Conservation (phyloP, 768 basidiomycete species). For the Baorangia bicolor region DNA sequence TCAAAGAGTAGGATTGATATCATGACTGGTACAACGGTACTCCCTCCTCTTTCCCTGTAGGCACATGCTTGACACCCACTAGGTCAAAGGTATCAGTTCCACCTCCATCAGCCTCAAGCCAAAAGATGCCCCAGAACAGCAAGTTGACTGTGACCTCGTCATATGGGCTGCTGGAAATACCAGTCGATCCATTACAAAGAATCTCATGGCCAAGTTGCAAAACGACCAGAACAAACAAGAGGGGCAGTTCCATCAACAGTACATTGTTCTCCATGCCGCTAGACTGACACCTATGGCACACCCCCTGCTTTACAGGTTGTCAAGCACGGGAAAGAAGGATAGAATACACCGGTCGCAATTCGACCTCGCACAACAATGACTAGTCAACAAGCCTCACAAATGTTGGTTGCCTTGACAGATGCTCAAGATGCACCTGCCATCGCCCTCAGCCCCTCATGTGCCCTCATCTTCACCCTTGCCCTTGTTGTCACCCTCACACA, state of each 20-base stretch:
- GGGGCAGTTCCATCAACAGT: conserved; percentile 88
- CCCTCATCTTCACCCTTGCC: too few species aligned
- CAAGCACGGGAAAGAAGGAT: too few species aligned
- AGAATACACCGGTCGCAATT: too few species aligned
- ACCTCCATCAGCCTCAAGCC: conserved; percentile 82
- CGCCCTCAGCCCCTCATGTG: too few species aligned
- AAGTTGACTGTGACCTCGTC: conserved; percentile 92
- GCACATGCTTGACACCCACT: neutral
- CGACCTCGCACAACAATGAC: too few species aligned
- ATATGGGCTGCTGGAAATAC: conserved; percentile 84
- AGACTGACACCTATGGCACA: too few species aligned
- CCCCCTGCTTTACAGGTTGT: too few species aligned
- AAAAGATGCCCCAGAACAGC: conserved; percentile 82
- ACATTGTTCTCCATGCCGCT: conserved; percentile 20
- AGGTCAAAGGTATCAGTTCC: conserved; percentile 59
- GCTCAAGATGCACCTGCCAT: too few species aligned
- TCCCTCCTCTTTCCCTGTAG: neutral
- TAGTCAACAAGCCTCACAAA: too few species aligned
- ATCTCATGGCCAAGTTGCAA: conserved; percentile 72
- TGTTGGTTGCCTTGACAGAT: too few species aligned
- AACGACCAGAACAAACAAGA: conserved; percentile 76
- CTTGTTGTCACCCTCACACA: too few species aligned
- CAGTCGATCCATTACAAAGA: conserved; percentile 50
- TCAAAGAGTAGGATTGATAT: conserved; percentile 98
- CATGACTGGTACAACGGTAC: conserved; percentile 97